phyloP scores from a whole-genome alignment of 176 grass and related monocot genomes.

The Neostapfia colusana region DNA sequence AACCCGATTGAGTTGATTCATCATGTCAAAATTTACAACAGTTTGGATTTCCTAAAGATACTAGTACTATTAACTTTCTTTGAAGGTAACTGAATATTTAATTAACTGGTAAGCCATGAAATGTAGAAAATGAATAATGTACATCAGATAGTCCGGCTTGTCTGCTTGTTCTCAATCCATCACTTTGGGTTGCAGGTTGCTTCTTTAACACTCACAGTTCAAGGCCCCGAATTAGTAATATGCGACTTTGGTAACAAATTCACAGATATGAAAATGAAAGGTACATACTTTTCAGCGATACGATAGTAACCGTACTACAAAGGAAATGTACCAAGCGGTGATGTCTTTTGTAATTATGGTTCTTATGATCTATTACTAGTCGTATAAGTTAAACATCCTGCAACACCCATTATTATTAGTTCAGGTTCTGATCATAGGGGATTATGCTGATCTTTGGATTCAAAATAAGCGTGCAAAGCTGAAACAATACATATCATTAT shows the following conservation, averaged over 20 bases:
- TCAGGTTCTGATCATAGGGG: slow-evolving; percentile 22
- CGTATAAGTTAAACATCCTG: slow-evolving; percentile 50
- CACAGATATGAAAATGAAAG: slow-evolving; percentile 13
- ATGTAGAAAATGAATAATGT: slow-evolving; percentile 16
- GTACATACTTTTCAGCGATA: background rate
- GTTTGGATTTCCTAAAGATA: background rate
- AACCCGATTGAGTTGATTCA: background rate
- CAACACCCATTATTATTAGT: slow-evolving; percentile 26
- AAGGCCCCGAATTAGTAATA: background rate
- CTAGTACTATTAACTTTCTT: background rate
- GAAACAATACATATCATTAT: background rate
- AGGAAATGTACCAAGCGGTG: slow-evolving; percentile 11
- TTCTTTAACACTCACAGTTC: background rate
- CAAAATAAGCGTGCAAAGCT: slow-evolving; percentile 13
- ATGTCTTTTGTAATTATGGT: slow-evolving; percentile 6
- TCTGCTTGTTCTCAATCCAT: slow-evolving; percentile 5
- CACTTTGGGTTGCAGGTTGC: background rate
- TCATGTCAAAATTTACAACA: background rate
- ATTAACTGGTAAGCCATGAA: slow-evolving; percentile 31
- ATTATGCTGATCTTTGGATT: slow-evolving; percentile 13
- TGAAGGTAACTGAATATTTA: background rate
- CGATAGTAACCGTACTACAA: background rate
- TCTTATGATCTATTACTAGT: slow-evolving; percentile 40
- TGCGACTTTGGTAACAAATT: slow-evolving; percentile 28
- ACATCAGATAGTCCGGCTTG: slow-evolving; percentile 10